Evolutionary conservation across 1,284 basidiomycete species (phyloP).

Genomic region (Termitomyces sp.): DNA sequence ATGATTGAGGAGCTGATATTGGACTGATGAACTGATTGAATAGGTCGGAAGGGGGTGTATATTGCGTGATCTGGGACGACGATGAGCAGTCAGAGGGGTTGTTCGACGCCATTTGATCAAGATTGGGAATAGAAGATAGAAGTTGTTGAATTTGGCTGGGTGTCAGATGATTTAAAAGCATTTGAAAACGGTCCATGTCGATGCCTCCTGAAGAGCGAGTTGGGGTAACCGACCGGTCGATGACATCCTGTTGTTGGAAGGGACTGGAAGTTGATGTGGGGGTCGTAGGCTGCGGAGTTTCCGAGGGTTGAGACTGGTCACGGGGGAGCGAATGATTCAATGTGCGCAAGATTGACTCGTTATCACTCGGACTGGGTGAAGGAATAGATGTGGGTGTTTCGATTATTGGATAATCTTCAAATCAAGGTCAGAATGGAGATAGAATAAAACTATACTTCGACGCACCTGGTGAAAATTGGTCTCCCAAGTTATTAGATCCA

Average conservation of each 20-base stretch:
- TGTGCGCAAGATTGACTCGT: slow-evolving; percentile 7
- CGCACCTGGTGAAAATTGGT: slow-evolving; percentile 4
- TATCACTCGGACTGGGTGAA: slow-evolving; percentile 23
- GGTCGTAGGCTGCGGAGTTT: neutral
- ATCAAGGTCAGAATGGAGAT: slow-evolving; percentile 9
- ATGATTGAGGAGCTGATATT: slow-evolving; percentile 12
- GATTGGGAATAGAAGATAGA: slow-evolving; percentile 49
- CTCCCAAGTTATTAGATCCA: slow-evolving; percentile 14
- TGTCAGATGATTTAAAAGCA: slow-evolving; percentile 58
- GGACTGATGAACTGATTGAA: slow-evolving; percentile 22
- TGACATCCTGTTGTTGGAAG: slow-evolving; percentile 10
- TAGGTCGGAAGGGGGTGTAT: slow-evolving; percentile 28
- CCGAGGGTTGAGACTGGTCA: neutral
- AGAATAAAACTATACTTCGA: neutral
- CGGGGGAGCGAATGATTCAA: slow-evolving; percentile 1
- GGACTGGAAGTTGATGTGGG: neutral
- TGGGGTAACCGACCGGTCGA: slow-evolving; percentile 26
- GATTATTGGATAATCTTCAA: slow-evolving; percentile 25
- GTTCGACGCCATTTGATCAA: slow-evolving; percentile 23
- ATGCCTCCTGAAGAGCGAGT: slow-evolving; percentile 22
- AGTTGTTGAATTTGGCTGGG: slow-evolving; percentile 70
- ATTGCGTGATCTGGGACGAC: slow-evolving; percentile 22
- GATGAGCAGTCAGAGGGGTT: slow-evolving; percentile 2
- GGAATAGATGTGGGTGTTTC: slow-evolving; percentile 32
- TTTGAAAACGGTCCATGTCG: slow-evolving; percentile 50